Evolutionary conservation across 1,139 yeast species (phyloP).

Genomic region (Kazachstania sp.): DNA sequence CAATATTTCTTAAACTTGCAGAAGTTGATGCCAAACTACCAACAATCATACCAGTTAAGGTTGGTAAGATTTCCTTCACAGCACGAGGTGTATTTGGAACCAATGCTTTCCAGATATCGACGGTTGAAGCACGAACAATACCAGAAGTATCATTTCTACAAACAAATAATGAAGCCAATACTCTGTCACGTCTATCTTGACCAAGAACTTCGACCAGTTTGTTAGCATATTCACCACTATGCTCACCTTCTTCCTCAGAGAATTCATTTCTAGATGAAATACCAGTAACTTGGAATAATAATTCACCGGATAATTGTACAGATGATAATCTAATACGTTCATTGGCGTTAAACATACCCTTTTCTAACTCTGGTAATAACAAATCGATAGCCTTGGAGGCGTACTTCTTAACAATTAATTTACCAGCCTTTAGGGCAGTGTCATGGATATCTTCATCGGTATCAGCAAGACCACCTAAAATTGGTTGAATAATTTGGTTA

Average conservation of each 20-base stretch:
- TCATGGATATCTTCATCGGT: constrained; percentile 80
- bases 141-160: constrained; percentile 90
- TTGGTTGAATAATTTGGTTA: constrained; percentile 77
- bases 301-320: constrained; percentile 94
- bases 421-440: constrained; percentile 85
- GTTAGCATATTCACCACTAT: constrained; percentile 53
- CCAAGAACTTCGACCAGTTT: constrained; percentile 76
- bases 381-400: constrained; percentile 94
- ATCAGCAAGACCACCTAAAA: constrained; percentile 87
- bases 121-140: constrained; percentile 81
- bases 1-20: constrained; percentile 72
- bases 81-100: constrained; percentile 95
- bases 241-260: constrained; percentile 51
- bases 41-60: constrained; percentile 72
- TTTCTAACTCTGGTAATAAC: constrained; percentile 85
- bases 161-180: constrained; percentile 74
- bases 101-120: constrained; percentile 94
- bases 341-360: constrained; percentile 74
- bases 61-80: constrained; percentile 85
- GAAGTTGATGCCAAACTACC: constrained; percentile 75
- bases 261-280: constrained; percentile 56
- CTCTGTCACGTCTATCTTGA: constrained; percentile 76
- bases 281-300: constrained; percentile 91
- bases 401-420: constrained; percentile 82
- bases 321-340: constrained; percentile 89